Evolutionary conservation across 371 early-diverging fungal species (phyloP).

Genomic region (Syncephalis fuscata): DNA sequence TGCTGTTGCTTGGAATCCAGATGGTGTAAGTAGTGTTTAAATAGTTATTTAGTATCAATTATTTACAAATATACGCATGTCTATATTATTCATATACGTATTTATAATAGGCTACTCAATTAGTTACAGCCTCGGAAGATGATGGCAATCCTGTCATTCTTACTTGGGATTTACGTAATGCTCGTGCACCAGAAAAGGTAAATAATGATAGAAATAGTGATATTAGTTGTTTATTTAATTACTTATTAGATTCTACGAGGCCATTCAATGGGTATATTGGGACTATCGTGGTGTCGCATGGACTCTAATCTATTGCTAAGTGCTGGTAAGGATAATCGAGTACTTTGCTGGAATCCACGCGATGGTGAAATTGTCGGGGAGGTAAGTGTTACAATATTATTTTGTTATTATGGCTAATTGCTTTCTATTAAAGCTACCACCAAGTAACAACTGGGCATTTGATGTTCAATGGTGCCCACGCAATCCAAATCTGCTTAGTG

Average conservation of each 20-base stretch:
- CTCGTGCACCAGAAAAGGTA: slow-evolving; percentile 75
- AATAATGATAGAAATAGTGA: neutral
- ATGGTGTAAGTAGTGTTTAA: slow-evolving; percentile 40
- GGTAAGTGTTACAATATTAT: slow-evolving; percentile 6
- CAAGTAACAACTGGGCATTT: slow-evolving; percentile 73
- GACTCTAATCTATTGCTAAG: slow-evolving; percentile 77
- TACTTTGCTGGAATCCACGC: slow-evolving; percentile 81
- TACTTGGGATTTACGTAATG: slow-evolving; percentile 90
- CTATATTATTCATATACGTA: neutral
- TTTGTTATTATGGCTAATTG: too few relatives aligned
- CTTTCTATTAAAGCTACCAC: slow-evolving; percentile 34
- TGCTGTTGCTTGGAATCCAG: slow-evolving; percentile 88
- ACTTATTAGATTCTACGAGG: slow-evolving; percentile 34
- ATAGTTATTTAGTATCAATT: too few relatives aligned
- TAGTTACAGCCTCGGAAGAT: slow-evolving; percentile 82
- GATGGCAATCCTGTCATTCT: slow-evolving; percentile 71
- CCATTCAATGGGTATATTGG: slow-evolving; percentile 74
- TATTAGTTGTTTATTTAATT: neutral
- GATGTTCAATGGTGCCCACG: slow-evolving; percentile 85
- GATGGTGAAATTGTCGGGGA: slow-evolving; percentile 55
- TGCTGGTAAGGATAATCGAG: slow-evolving; percentile 83
- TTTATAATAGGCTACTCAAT: slow-evolving; percentile 70
- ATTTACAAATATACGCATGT: neutral
- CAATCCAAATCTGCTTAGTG: slow-evolving; percentile 75
- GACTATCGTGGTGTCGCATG: slow-evolving; percentile 83